Evolutionary conservation across 179 eudicot genomes (phyloP).

Genomic region (Beta lomatogona): DNA sequence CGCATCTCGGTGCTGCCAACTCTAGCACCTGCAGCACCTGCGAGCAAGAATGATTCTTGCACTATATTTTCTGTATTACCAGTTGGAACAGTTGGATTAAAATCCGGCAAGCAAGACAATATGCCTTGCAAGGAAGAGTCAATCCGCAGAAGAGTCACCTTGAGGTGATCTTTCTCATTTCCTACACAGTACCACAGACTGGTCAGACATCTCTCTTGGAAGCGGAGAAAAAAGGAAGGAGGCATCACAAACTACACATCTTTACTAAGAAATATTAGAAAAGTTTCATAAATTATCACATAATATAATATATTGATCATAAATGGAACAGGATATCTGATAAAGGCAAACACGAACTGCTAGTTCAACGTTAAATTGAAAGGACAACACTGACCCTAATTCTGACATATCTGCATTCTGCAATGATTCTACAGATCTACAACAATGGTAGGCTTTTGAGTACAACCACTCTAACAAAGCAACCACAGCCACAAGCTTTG

Average conservation of each 20-base stretch:
- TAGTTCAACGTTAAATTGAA: background rate
- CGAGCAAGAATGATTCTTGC: conserved; percentile 59
- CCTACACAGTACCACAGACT: conserved; percentile 47
- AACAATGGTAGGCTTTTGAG: background rate
- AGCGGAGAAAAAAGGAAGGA: background rate
- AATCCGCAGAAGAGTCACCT: conserved; percentile 89
- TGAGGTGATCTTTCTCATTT: conserved; percentile 93
- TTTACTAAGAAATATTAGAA: background rate
- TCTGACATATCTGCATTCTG: background rate
- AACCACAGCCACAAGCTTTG: too few species aligned
- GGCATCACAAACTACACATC: background rate
- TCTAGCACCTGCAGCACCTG: conserved; percentile 84
- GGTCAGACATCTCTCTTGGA: conserved; percentile 10
- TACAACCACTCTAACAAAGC: background rate
- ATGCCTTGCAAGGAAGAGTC: conserved; percentile 97
- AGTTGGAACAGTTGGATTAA: conserved; percentile 60
- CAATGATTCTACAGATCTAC: background rate
- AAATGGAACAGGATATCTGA: background rate
- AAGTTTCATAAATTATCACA: background rate
- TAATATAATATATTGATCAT: background rate
- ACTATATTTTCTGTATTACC: conserved; percentile 55
- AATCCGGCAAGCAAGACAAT: conserved; percentile 97
- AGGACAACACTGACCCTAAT: background rate
- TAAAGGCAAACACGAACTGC: background rate
- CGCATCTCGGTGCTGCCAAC: conserved; percentile 85